Evolutionary conservation across 306 rosid species (phyloP).

Genomic region (Cucurbita argyrosperma): DNA sequence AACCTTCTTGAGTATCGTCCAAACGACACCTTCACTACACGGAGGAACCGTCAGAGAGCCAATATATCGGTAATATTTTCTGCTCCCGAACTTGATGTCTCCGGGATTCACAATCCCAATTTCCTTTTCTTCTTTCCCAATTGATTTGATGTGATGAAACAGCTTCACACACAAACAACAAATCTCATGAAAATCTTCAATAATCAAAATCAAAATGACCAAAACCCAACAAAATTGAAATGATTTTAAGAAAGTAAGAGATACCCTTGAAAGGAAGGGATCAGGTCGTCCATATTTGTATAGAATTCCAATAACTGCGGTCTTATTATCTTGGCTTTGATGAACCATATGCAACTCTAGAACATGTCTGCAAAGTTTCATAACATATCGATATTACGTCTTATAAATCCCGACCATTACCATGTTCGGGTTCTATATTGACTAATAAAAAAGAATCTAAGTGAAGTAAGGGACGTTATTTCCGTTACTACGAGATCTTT

Average conservation of each 20-base stretch:
- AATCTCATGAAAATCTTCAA: not conserved
- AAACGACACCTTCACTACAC: conserved; percentile 58
- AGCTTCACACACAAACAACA: conserved; percentile 18
- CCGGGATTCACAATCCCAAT: conserved; percentile 41
- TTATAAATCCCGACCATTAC: too few relatives aligned
- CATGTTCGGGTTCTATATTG: too few relatives aligned
- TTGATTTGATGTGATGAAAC: conserved; percentile 17
- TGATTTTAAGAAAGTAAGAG: not conserved
- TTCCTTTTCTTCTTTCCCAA: conserved; percentile 23
- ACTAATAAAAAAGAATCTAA: too few relatives aligned
- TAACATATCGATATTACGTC: too few relatives aligned
- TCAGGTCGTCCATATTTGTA: conserved; percentile 49
- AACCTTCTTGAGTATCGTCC: conserved; percentile 58
- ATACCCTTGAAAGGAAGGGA: conserved; percentile 50
- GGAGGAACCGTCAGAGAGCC: conserved; percentile 80
- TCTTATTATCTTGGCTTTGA: conserved; percentile 17
- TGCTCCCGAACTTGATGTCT: conserved; percentile 34
- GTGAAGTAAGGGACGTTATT: too few relatives aligned
- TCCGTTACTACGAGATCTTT: too few relatives aligned
- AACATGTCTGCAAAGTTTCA: conserved; percentile 25
- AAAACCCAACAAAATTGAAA: too few relatives aligned
- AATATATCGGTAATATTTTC: conserved; percentile 57
- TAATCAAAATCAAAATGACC: not conserved
- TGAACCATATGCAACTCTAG: conserved; percentile 56
- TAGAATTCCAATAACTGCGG: conserved; percentile 46